phyloP scores from a whole-genome alignment of 1,284 basidiomycete species.

The Microbotryum lychnidis-dioicae region DNA sequence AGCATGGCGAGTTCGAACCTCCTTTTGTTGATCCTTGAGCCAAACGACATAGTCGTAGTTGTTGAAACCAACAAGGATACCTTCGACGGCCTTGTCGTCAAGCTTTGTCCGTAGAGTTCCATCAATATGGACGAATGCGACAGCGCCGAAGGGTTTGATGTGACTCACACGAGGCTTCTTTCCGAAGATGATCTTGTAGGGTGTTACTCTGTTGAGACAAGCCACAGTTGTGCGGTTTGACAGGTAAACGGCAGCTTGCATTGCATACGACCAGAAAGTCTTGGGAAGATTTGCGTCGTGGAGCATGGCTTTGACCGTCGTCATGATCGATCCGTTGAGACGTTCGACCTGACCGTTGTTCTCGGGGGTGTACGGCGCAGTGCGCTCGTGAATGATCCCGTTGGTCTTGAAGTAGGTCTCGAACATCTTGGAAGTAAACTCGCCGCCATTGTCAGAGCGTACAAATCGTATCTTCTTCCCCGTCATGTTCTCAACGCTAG shows the following conservation, averaged over 20 bases:
- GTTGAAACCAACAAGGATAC: not conserved
- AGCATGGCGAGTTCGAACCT: no score
- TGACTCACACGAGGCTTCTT: not conserved
- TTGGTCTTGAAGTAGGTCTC: not conserved
- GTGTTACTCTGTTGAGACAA: not conserved
- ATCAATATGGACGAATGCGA: not conserved
- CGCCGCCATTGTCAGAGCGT: not conserved
- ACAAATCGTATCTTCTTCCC: no score
- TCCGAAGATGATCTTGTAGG: not conserved
- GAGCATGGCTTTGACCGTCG: not conserved
- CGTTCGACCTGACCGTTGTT: constrained; percentile 9
- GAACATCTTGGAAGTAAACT: constrained; percentile 13
- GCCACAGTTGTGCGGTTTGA: not conserved
- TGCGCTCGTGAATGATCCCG: constrained; percentile 10
- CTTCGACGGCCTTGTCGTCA: not conserved
- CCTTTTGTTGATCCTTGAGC: no score
- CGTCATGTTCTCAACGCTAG: no score
- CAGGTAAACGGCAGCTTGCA: not conserved
- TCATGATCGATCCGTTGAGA: not conserved
- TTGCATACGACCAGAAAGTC: not conserved
- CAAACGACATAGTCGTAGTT: no score
- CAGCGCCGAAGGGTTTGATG: not conserved
- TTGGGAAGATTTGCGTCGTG: not conserved
- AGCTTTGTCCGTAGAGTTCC: not conserved
- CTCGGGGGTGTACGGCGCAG: constrained; percentile 14